Conservation (phyloP, 495 filamentous ascomycete species). For the Sordaria brevicollis region DNA sequence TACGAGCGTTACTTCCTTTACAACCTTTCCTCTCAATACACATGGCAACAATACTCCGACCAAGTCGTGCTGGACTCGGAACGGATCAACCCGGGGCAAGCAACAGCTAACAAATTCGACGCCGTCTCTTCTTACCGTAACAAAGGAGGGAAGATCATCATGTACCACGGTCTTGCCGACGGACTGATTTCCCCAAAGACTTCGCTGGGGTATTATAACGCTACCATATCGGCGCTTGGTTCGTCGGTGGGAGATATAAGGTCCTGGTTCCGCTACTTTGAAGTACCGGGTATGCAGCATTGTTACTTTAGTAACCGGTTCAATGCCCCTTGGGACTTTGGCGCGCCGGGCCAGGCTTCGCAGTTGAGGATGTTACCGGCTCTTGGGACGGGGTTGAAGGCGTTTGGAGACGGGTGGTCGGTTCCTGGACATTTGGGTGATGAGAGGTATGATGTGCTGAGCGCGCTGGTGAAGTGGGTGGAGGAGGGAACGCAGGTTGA, state of each 20-base stretch:
- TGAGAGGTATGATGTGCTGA: slow-evolving; percentile 33
- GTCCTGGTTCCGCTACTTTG: slow-evolving; percentile 34
- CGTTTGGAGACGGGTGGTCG: slow-evolving; percentile 22
- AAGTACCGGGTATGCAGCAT: slow-evolving; percentile 38
- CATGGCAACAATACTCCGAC: slow-evolving; percentile 25
- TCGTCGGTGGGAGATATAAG: background rate
- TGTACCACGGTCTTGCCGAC: slow-evolving; percentile 48
- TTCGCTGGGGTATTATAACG: slow-evolving; percentile 36
- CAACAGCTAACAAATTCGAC: slow-evolving; percentile 33
- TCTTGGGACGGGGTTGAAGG: slow-evolving; percentile 7
- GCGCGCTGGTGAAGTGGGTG: slow-evolving; percentile 44
- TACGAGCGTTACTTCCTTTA: slow-evolving; percentile 32
- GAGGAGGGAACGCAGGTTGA: slow-evolving; percentile 34
- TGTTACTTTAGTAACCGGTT: slow-evolving; percentile 25
- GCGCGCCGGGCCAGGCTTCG: slow-evolving; percentile 22
- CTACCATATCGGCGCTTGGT: slow-evolving; percentile 8
- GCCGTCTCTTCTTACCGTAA: slow-evolving; percentile 34
- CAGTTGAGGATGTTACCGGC: slow-evolving; percentile 8
- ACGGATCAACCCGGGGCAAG: slow-evolving; percentile 22
- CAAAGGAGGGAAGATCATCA: slow-evolving; percentile 43
- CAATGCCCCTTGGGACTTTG: slow-evolving; percentile 38
- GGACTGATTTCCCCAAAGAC: slow-evolving; percentile 34
- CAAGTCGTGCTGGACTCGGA: slow-evolving; percentile 12
- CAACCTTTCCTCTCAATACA: slow-evolving; percentile 27
- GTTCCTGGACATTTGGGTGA: slow-evolving; percentile 23